Base-by-base conservation (phyloP, 2,329 filamentous ascomycete species). In the Alternaria hordeiaustralica region DNA sequence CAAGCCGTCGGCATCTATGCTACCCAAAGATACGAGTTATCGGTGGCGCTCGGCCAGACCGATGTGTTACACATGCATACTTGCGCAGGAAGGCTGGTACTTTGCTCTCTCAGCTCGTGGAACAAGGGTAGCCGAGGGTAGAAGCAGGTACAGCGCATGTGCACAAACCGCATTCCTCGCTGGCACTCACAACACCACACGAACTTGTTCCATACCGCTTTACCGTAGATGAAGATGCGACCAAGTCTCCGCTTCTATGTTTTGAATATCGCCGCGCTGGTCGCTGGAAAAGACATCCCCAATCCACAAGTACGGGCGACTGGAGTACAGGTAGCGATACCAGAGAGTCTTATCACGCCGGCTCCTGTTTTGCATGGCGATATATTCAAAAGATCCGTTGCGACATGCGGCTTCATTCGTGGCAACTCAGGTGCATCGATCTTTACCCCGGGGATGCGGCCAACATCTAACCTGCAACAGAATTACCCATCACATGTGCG, bases 351-450 rank as follows among this genome's bases (percentile, higher is more conserved):
- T 2, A 64, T 64, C 18, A 64, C 61, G 8, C 53, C 61, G 45
- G 57, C 61, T 8, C 58, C 61, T n/a, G 8, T 46, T 2, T 6
- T 54, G 6, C 21, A 61, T 23, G 43, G 20, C 10, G 43, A 55
- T 30, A 6, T 64, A 9, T 46, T 54, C 36, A 64, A 64, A 59
- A 57, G 61, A 61, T 33, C 54, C 12, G 30, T 61, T 18, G 61
- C 58, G 13, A 64, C 61, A 30, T 64, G 58, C 20, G 61, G 61
- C 9, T 64, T 56, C 36, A 15, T 64, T 36, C 58, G 53, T 28
- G 61, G 61, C 11, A 60, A 64, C 57, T 64, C 61, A 26, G 61
- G 58, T 64, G 55, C 7, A 12, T n/a, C 1, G n/a, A 49, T 28
- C n/a, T 33, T 44, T 4, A 10, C 13, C 23, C 3, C n/a, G 18